phyloP scores from a whole-genome alignment of 768 basidiomycete genomes.

The Termitomyces sp. region DNA sequence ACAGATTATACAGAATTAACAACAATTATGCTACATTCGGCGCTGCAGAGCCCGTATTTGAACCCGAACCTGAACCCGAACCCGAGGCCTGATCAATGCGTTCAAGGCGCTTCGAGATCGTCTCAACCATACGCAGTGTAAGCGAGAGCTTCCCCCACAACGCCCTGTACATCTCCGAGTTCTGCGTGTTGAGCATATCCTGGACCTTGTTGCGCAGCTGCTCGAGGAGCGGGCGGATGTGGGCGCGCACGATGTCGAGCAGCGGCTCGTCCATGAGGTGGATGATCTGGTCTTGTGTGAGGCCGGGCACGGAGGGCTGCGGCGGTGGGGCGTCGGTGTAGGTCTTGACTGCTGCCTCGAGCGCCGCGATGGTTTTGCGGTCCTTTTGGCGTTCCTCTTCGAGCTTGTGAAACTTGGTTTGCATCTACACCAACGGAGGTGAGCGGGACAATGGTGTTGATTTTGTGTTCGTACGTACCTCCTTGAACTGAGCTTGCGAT shows the following conservation, averaged over 20 bases:
- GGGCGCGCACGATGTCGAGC: constrained; percentile 18
- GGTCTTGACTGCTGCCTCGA: constrained; percentile 20
- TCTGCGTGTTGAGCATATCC: constrained; percentile 18
- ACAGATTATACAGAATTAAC: too few relatives aligned
- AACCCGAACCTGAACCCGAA: too few relatives aligned
- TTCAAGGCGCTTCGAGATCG: constrained; percentile 13
- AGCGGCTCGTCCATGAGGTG: constrained; percentile 22
- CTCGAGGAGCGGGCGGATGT: constrained; percentile 21
- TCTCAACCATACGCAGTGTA: constrained; percentile 16
- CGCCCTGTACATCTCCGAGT: constrained; percentile 20
- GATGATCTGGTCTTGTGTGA: constrained; percentile 21
- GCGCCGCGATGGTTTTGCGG: constrained; percentile 18
- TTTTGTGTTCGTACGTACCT: constrained; percentile 4
- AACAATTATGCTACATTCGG: background rate
- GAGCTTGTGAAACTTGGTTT: constrained; percentile 16
- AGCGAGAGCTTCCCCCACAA: constrained; percentile 22
- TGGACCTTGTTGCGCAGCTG: constrained; percentile 18
- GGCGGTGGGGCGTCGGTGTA: constrained; percentile 17
- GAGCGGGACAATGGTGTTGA: background rate
- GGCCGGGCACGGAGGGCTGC: constrained; percentile 12
- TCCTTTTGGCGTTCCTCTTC: constrained; percentile 15
- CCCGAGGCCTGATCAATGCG: background rate
- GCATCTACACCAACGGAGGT: constrained; percentile 12
- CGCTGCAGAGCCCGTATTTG: too few relatives aligned
- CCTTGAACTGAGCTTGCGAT: constrained; percentile 7